phyloP scores from a whole-genome alignment of 371 early-diverging fungal species.

The Scutellospora calospora region DNA sequence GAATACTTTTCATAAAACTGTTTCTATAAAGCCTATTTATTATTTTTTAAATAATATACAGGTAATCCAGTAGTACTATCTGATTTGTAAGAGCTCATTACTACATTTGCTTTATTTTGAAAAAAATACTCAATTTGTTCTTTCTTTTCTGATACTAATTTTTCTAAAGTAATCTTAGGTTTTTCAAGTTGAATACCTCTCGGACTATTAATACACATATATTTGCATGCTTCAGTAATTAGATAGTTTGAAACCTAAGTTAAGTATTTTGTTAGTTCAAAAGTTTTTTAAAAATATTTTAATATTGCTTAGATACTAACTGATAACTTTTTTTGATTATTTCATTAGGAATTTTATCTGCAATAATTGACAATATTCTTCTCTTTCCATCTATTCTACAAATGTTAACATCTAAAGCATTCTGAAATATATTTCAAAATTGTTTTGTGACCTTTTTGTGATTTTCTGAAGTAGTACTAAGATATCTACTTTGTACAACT shows the following conservation, averaged over 20 bases:
- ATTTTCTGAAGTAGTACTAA: background rate
- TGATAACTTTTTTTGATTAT: background rate
- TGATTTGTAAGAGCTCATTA: slow-evolving; percentile 18
- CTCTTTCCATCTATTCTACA: background rate
- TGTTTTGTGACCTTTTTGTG: background rate
- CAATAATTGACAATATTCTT: slow-evolving; percentile 18
- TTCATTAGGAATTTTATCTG: background rate
- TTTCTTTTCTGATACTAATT: background rate
- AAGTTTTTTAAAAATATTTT: background rate
- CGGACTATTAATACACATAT: background rate
- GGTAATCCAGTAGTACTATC: background rate
- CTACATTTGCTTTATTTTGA: background rate
- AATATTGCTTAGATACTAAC: background rate
- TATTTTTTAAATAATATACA: slow-evolving; percentile 5
- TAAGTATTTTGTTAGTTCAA: no score
- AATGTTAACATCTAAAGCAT: background rate
- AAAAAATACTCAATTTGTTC: slow-evolving; percentile 10
- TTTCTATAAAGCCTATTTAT: slow-evolving; percentile 11
- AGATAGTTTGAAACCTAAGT: background rate
- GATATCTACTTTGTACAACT: background rate
- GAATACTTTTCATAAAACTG: background rate
- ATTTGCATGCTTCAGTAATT: slow-evolving; percentile 15
- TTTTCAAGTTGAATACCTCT: background rate
- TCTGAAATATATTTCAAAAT: background rate
- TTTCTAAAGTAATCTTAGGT: background rate